phyloP scores from a whole-genome alignment of 345 rosid species.

The Trapa incisa region DNA sequence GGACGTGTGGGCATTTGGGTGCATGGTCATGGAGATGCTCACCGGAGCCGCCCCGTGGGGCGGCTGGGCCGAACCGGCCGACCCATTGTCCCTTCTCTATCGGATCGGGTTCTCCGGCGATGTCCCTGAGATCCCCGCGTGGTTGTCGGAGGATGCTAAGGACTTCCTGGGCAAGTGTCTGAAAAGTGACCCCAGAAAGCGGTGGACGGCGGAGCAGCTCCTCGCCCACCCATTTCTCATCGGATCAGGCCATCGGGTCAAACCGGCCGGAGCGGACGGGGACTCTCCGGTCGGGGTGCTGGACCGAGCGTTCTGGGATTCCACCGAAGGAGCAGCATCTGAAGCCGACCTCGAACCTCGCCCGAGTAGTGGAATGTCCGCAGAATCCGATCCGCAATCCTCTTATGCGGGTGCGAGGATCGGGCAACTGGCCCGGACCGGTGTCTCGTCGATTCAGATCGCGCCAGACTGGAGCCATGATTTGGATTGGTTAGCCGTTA shows the following conservation, averaged over 20 bases:
- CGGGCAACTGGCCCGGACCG: slow-evolving; percentile 24
- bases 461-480: slow-evolving; percentile 24
- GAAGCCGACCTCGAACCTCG: slow-evolving; percentile 11
- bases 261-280: slow-evolving; percentile 6
- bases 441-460: slow-evolving; percentile 2
- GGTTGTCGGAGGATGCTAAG: slow-evolving; percentile 45
- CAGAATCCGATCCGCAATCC: slow-evolving; percentile 3
- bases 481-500: slow-evolving; percentile 56
- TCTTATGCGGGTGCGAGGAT: slow-evolving; percentile 28
- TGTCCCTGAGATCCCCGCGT: slow-evolving; percentile 47
- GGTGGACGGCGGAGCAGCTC: slow-evolving; percentile 53
- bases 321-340: slow-evolving; percentile 16
- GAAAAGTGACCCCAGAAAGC: slow-evolving; percentile 39
- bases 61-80: slow-evolving; percentile 39
- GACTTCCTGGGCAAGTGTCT: slow-evolving; percentile 64
- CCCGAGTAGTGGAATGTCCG: too few species aligned
- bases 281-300: slow-evolving; percentile 62
- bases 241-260: slow-evolving; percentile 6
- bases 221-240: slow-evolving; percentile 61
- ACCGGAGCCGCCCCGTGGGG: slow-evolving; percentile 70
- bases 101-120: slow-evolving; percentile 66
- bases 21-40: slow-evolving; percentile 66
- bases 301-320: slow-evolving; percentile 72
- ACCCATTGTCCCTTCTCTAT: slow-evolving; percentile 55
- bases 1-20: slow-evolving; percentile 87